A percentile compares a stretch with the other conserved stretches of the same genome.
These are phyloP conservation scores for Hyphodiscus sp. DNA, from an alignment of 2,329 filamentous ascomycete species.

Conservation along the genomic window DNA sequence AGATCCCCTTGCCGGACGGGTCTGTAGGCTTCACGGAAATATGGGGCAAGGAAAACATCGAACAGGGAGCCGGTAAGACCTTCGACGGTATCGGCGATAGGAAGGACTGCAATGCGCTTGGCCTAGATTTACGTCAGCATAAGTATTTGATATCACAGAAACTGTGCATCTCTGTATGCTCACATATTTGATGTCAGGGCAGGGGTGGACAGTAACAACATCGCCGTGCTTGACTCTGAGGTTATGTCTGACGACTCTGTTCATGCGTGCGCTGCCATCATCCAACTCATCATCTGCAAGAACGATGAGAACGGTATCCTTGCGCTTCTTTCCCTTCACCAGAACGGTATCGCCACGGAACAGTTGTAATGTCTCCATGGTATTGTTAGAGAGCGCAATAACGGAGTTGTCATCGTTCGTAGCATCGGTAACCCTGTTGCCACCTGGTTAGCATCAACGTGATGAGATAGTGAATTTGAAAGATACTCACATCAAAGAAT, in stretches of 20 bases:
- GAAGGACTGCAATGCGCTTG: conserved; percentile 97
- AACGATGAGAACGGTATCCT: conserved; percentile 97
- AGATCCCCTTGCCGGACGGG: conserved; percentile 95
- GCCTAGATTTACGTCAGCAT: conserved; percentile 51
- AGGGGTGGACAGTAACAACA: conserved; percentile 93
- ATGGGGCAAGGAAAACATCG: conserved; percentile 97
- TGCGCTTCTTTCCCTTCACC: conserved; percentile 99
- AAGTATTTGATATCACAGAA: background rate
- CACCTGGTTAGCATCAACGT: conserved; percentile 28
- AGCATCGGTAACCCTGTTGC: conserved; percentile 84
- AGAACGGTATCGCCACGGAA: conserved; percentile 98
- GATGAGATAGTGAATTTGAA: conserved; percentile 3
- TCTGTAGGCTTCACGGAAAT: conserved; percentile 98
- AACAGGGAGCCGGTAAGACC: conserved; percentile 96
- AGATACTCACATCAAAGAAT: conserved; percentile 80
- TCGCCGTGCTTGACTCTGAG: conserved; percentile 97
- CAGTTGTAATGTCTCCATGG: conserved; percentile 96
- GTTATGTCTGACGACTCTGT: conserved; percentile 97
- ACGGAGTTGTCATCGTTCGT: conserved; percentile 99
- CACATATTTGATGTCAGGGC: conserved; percentile 99
- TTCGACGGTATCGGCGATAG: conserved; percentile 96
- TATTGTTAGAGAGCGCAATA: conserved; percentile 95
- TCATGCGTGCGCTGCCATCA: conserved; percentile 94
- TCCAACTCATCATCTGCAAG: conserved; percentile 96
- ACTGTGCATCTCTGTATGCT: conserved; percentile 35